Evolutionary conservation across 1,284 basidiomycete species (phyloP), one percentile per base, ranked within the genome.

Genomic region (Pyrrhoderma lamaoense): DNA sequence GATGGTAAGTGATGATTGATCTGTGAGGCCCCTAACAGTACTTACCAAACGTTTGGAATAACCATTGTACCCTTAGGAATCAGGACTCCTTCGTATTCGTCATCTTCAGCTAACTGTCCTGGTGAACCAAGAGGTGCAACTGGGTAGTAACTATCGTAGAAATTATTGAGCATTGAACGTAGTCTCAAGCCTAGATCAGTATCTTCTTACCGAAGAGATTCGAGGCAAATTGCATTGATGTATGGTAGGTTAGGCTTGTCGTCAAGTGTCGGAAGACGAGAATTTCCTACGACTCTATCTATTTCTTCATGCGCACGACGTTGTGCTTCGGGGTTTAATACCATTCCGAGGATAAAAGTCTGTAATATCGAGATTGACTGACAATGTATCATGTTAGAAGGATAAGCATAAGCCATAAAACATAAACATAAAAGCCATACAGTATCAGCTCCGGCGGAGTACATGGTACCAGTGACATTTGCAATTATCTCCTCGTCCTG

Each of bases 371-470:
- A 18, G 11, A 48, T 18, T 5, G 38, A 5, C 38, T 40, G 14
- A 40, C 4, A 14, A 40, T 5, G 27, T 11, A 31, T 5, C n/a
- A 11, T 31, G 27, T 31, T 5, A 31, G 27, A n/a, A n/a, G n/a
- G n/a, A n/a, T 31, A 31, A 5, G 27, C 11, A 5, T 31, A 31
- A 5, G 36, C 25, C 8, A 8, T 39, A 39, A 18, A 9, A 42
- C 21, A 18, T 22, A 35, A 31, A 31, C 27, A 18, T 13, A 21
- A 9, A 21, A 13, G 34, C 35, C 54, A 5, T 44, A 61, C 60
- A n/a, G 60, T 59, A 25, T 60, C 61, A n/a, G 59, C 45, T 8
- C 60, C 59, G 1, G 52, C 59, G 1, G 58, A 39, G 45, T 73
- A 73, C 59, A 73, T 13, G 9, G 22, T 31, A 13, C 31, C 43